Evolutionary conservation across 768 basidiomycete species (phyloP), one percentile per base, ranked within the genome.

Genomic region (Macrolepiota albuminosa): DNA sequence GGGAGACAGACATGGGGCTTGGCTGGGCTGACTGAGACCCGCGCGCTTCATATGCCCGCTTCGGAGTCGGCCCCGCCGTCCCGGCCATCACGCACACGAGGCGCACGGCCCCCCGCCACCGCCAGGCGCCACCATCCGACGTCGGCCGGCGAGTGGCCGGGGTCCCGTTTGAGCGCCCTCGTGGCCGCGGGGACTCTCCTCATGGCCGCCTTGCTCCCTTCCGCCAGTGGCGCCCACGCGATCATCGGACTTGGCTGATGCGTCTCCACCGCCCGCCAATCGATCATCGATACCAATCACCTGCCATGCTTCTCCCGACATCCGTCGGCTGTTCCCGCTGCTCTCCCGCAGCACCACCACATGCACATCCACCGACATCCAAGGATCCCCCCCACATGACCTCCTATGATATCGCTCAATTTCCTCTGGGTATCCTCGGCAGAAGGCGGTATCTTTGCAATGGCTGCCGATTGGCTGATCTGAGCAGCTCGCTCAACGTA

Each of bases 61-160:
- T 47, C 62, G 59, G 62, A 54, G 63, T 67, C 66, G 66, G 64
- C 60, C 53, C 62, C 66, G 66, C 64, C 63, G 58, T 66, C 43
- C 65, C 66, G 66, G 65, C 39, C 56, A 66, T 66, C 65, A 66
- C 65, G 5, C 29, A 57, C 65, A 66, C 63, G 65, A 66, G 65
- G 65, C 65, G 46, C 51, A 14, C 16, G 37, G 2, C 36, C 64
- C 66, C 57, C 66, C 43, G 56, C 42, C 57, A 65, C 66, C 54
- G 16, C n/a, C 49, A 29, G 4, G 13, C 45, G 33, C 39, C 11
- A 4, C 26, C 26, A 39, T 42, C 31, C 31, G 31, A 11, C 43
- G 48, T 33, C 48, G 16, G 16, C 31, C 48, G 29, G 16, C 24
- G 7, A 7, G 2, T 7, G 31, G 29, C 29, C 18, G 48, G 48